Evolutionary conservation across 768 basidiomycete genomes (phyloP), one percentile per base, ranked within the genome.

Genomic region (Suillus paluster): DNA sequence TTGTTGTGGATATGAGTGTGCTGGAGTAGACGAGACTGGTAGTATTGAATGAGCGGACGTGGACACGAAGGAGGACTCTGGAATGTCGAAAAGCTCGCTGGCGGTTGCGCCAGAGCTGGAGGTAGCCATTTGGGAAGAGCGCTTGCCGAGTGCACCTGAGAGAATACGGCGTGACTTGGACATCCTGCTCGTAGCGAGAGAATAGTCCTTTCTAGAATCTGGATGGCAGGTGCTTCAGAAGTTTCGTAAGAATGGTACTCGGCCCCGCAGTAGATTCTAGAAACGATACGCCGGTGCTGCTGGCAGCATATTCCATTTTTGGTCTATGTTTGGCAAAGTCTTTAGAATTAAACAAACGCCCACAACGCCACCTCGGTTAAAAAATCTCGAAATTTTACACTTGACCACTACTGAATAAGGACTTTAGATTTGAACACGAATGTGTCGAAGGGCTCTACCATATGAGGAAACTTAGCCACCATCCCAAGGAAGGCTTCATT

Each of bases 161-260:
- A 66, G 48, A 34, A 44, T 66, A 23, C 75, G 70, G 34, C 75
- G 73, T 19, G 73, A 64, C 7, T 69, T 73, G 19, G 75, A 67
- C 73, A 75, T 74, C 2, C 42, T 57, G 27, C 23, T n/a, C n/a
- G 15, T 57, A 27, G 15, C 34, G 21, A 30, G 21, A 36, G 34
- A 36, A 36, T 7, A 17, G 4, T 25, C 17, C 9, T 27, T 38
- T 4, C 38, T 58, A 45, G 2, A 25, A n/a, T n/a, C n/a, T 72
- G 71, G 49, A 12, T 5, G n/a, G 1, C 21, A 5, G 11, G 21
- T 25, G 25, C 25, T 50, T 50, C 27, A 19, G 27, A n/a, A 12
- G 27, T 12, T 33, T 27, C 30, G 10, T 30, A 12, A 27, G 17
- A 17, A 9, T 5, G 15, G 8, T 17, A 30, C 27, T 50, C 27